Percentiles rank a stretch among this genome's conserved stretches.
Conservation (phyloP, 495 filamentous ascomycete species). For the Thermothielavioides terrestris region DNA sequence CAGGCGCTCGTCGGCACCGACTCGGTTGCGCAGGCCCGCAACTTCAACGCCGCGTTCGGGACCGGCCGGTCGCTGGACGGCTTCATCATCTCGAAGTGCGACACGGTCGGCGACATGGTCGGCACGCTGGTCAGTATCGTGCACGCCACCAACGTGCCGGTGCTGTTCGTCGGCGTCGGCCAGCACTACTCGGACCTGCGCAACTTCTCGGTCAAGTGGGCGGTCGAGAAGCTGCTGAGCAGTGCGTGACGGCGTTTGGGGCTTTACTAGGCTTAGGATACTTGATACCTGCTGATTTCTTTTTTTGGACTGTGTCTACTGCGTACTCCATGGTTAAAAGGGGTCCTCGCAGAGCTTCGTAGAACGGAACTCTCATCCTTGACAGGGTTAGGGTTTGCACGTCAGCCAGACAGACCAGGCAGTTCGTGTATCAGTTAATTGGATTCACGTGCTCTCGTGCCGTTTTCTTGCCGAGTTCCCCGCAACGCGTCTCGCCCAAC, state of each 20-base stretch:
- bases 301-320: no score
- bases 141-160: constrained; percentile 90
- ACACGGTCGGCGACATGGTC: constrained; percentile 98
- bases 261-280: not conserved
- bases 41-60: constrained; percentile 91
- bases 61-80: constrained; percentile 72
- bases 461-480: not conserved
- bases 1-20: constrained; percentile 87
- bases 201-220: constrained; percentile 87
- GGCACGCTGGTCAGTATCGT: constrained; percentile 96
- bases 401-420: no score
- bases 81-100: constrained; percentile 97
- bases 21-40: constrained; percentile 86
- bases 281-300: no score
- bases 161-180: constrained; percentile 87
- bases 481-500: constrained; percentile 1
- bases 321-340: no score
- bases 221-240: constrained; percentile 63
- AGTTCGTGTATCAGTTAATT: no score
- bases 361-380: not conserved
- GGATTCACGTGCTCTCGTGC: constrained; percentile 3
- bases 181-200: constrained; percentile 96
- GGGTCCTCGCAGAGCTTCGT: no score
- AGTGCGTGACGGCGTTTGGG: constrained; percentile 14
- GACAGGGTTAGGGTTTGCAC: constrained; percentile 6